Percentiles rank a stretch among this genome's conserved stretches.
These are phyloP conservation scores for Diaporthe batatas DNA, from an alignment of 2,329 filamentous ascomycete species.

Conservation along the genomic window DNA sequence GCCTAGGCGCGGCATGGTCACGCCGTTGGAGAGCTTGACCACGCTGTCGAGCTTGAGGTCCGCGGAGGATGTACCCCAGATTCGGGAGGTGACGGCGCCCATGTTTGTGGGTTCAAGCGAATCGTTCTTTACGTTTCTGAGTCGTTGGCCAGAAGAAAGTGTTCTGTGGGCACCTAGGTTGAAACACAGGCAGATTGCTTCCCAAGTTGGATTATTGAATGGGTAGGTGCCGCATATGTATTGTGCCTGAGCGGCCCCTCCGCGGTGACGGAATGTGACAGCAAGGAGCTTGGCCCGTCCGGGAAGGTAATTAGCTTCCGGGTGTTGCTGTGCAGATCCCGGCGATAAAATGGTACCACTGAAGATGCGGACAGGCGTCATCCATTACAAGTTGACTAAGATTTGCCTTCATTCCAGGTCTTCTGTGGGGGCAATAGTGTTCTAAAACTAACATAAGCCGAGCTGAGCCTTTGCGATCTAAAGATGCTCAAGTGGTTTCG, in stretches of 20 bases:
- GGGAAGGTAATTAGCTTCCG: slow-evolving; percentile 9
- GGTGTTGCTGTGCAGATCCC: neutral
- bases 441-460: neutral
- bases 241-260: neutral
- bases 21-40: slow-evolving; percentile 34
- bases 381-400: slow-evolving; percentile 14
- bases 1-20: slow-evolving; percentile 36
- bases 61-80: slow-evolving; percentile 7
- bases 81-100: slow-evolving; percentile 26
- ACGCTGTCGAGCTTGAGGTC: slow-evolving; percentile 36
- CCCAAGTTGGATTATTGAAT: too few relatives aligned
- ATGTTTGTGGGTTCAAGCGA: neutral
- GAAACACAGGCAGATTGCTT: neutral
- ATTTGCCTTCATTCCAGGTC: neutral
- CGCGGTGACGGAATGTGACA: slow-evolving; percentile 14
- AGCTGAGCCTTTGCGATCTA: neutral
- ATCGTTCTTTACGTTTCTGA: neutral
- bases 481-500: neutral
- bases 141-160: neutral
- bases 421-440: neutral
- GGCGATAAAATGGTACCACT: neutral
- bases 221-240: neutral
- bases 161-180: neutral
- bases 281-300: neutral
- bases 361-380: slow-evolving; percentile 1